Percentiles rank a stretch among this genome's conserved stretches.
Conservation (phyloP, 495 filamentous ascomycete genomes). For the Aspergillus saccharolyticus region DNA sequence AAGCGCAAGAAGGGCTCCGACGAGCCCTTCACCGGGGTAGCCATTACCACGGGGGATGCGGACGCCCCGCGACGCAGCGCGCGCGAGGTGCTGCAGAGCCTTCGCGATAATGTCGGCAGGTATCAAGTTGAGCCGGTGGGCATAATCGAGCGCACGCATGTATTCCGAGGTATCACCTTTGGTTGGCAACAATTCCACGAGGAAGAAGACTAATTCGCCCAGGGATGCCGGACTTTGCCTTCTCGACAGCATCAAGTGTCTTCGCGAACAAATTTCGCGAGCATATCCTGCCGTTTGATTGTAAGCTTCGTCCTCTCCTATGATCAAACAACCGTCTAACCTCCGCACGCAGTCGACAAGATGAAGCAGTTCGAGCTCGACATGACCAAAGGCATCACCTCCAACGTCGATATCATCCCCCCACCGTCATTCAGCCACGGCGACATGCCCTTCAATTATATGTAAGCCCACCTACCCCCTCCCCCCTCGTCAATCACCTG, state of each 20-base stretch:
- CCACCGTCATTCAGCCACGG: slow-evolving; percentile 69
- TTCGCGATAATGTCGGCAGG: slow-evolving; percentile 64
- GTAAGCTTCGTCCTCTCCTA: slow-evolving; percentile 31
- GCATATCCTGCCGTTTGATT: slow-evolving; percentile 57
- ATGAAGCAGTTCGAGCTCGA: slow-evolving; percentile 71
- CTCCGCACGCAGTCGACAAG: slow-evolving; percentile 47
- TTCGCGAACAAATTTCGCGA: slow-evolving; percentile 65
- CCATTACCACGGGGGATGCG: slow-evolving; percentile 3
- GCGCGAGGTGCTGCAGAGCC: slow-evolving; percentile 51
- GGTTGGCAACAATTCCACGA: too few species aligned
- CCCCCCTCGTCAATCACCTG: not conserved
- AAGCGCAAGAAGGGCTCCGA: slow-evolving; percentile 72
- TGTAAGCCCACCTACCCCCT: slow-evolving; percentile 31
- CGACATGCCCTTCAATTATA: slow-evolving; percentile 61
- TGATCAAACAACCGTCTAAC: not conserved
- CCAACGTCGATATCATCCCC: slow-evolving; percentile 66
- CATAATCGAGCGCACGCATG: slow-evolving; percentile 70
- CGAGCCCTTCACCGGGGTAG: slow-evolving; percentile 51
- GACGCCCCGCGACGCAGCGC: slow-evolving; percentile 25
- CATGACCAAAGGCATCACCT: slow-evolving; percentile 53
- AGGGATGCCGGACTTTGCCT: slow-evolving; percentile 73
- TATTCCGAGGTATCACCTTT: slow-evolving; percentile 62
- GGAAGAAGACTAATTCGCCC: too few species aligned
- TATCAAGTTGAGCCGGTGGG: slow-evolving; percentile 72
- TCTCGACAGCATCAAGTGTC: slow-evolving; percentile 52